Evolutionary conservation across 2,329 filamentous ascomycete species (phyloP).

Genomic region (Aspergillus pseudoglaucus): DNA sequence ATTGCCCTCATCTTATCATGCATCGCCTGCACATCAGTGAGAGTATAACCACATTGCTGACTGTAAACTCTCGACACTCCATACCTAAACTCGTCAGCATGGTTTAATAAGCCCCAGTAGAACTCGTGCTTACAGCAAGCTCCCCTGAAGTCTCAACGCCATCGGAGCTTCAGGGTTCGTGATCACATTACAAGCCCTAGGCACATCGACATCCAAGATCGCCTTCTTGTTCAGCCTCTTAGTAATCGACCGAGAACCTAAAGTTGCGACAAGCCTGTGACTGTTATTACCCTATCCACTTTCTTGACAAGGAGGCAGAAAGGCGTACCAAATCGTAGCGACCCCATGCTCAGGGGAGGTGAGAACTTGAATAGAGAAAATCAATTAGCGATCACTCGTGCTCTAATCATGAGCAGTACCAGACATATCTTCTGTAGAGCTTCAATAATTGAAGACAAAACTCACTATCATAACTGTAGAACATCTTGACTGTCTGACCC

Average conservation of each 20-base stretch:
- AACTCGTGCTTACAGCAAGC: slow-evolving; percentile 56
- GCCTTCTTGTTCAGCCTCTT: slow-evolving; percentile 76
- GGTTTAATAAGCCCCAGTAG: background rate
- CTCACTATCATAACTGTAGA: slow-evolving; percentile 92
- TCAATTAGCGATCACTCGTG: slow-evolving; percentile 21
- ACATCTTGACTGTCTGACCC: slow-evolving; percentile 54
- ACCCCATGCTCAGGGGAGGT: slow-evolving; percentile 84
- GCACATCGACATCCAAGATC: slow-evolving; percentile 80
- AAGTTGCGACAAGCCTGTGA: slow-evolving; percentile 79
- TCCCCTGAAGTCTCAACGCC: slow-evolving; percentile 83
- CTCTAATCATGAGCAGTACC: no score
- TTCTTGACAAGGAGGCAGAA: background rate
- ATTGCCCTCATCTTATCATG: slow-evolving; percentile 67
- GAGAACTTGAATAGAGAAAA: slow-evolving; percentile 51
- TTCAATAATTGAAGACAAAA: slow-evolving; percentile 4
- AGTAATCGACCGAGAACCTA: slow-evolving; percentile 64
- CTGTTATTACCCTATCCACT: background rate
- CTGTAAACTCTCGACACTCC: slow-evolving; percentile 78
- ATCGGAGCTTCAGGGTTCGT: slow-evolving; percentile 77
- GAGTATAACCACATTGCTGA: slow-evolving; percentile 81
- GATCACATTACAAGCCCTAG: slow-evolving; percentile 84
- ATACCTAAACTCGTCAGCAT: slow-evolving; percentile 44
- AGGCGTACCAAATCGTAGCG: slow-evolving; percentile 78
- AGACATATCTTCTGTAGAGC: background rate
- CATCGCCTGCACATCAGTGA: slow-evolving; percentile 70